Evolutionary conservation across 2,329 filamentous ascomycete species (phyloP), one percentile per base, ranked within the genome.

Genomic region (Botrytis fabae): DNA sequence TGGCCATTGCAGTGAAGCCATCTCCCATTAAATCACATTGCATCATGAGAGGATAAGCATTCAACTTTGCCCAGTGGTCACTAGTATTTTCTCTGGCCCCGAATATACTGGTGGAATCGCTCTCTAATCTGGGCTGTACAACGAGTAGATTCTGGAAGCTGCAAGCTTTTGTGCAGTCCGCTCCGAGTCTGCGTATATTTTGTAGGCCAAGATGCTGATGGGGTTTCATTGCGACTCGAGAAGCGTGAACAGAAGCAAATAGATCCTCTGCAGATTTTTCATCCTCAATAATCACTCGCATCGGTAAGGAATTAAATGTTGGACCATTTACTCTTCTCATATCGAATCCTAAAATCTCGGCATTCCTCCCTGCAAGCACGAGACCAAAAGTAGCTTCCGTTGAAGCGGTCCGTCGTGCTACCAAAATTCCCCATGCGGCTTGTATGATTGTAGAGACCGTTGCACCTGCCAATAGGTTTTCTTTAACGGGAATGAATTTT

Each of bases 381-480:
- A 82, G 81, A 4, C 84, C 84, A 73, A 85, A 85, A 9, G 83
- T 77, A 40, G 85, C 81, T 74, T 85, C 83, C 16, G 81, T 73
- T 16, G 81, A 78, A 2, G 79, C 80, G 57, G 83, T 80, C 71
- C 84, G 84, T 8, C 81, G 72, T 2, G 81, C 81, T 2, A 82
- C 77, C 1, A 84, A 78, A 7, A 85, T 74, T 4, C 82, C 82
- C 84, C 83, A 85, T 2, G 83, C 83, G 51, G 76, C 75, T 20
- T 76, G 74, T 69, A 78, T 76, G 4, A 74, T 69, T 14, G 73
- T 77, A 59, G 76, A 66, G 3, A 73, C 59, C 38, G 77, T 77
- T 46, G 75, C 59, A 61, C 69, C 73, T 54, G 66, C 65, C 18
- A 42, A 66, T 35, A 69, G 18, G 25, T 65, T 72, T 38, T 62